phyloP scores from a whole-genome alignment of 306 rosid species.

The Glycine latifolia region DNA sequence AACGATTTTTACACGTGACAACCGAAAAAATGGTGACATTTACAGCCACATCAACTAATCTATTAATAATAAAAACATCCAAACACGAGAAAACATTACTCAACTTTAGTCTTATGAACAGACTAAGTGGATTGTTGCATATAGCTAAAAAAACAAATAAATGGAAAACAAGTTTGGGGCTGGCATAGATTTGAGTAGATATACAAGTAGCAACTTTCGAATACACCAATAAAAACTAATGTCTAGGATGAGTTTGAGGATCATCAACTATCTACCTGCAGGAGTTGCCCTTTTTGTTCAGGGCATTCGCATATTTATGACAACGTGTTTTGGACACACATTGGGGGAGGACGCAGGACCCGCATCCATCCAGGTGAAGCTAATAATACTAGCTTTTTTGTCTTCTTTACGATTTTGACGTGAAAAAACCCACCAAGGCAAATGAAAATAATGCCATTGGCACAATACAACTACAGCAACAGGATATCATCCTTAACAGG shows the following conservation, averaged over 20 bases:
- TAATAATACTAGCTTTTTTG: too few species aligned
- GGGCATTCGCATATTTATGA: background rate
- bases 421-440: background rate
- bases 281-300: background rate
- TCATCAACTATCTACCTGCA: background rate
- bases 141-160: background rate
- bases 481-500: background rate
- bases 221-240: background rate
- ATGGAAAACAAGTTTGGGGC: too few species aligned
- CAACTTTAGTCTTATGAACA: background rate
- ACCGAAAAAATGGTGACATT: too few species aligned
- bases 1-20: too few species aligned
- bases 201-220: background rate
- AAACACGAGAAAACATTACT: background rate
- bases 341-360: too few species aligned
- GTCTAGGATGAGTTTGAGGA: background rate
- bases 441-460: constrained; percentile 21
- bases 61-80: background rate
- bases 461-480: constrained; percentile 7
- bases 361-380: too few species aligned
- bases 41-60: too few species aligned
- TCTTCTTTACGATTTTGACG: too few species aligned
- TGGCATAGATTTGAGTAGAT: background rate
- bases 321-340: too few species aligned
- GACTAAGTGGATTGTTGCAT: background rate